Base-by-base conservation (phyloP, 2,329 filamentous ascomycete genomes). In the Pseudofabraea citricarpa region DNA sequence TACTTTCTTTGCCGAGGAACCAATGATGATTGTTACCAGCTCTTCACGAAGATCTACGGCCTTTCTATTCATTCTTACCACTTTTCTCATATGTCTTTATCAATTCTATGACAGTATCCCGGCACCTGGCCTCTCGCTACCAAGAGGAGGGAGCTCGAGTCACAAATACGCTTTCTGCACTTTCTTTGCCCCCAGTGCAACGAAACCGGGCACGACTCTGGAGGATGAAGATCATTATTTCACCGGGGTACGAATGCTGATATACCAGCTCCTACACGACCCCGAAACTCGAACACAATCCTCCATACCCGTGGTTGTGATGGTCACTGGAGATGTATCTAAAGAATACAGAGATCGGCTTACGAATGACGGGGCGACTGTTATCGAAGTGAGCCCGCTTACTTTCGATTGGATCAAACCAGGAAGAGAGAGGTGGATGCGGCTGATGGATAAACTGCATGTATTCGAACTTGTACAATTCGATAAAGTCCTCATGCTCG, bases 371-470 rank as follows among this genome's bases (percentile, higher is more conserved):
- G 68, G 68, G 8, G 68, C 67, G 8, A 62, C 50, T 2, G 61
- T 72, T 19, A 52, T 65, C 18, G 58, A 61, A 40, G 58, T 65
- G 5, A 55, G 64, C 10, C 61, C 63, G 35, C 55, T 69, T 2
- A 45, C 55, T 3, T 29, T 60, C 3, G 52, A 54, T 3, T 56
- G 56, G 41, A 68, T 64, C 64, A 57, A 69, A 16, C 56, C 58
- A 22, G 62, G 63, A 0, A 58, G 65, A 5, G 53, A 57, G 2
- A 57, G 67, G 31, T 71, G 65, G 64, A 63, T 64, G 26, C 66
- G 71, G 44, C 60, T 65, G 44, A 67, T 70, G 50, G 65, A 62
- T 18, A 71, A 71, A 53, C 59, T 72, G 13, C 62, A 65, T 9
- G 48, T 70, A 5, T 63, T 70, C 33, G 56, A 68, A 43, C 57